Evolutionary conservation across 345 rosid genomes (phyloP).

Genomic region (Hevea brasiliensis): DNA sequence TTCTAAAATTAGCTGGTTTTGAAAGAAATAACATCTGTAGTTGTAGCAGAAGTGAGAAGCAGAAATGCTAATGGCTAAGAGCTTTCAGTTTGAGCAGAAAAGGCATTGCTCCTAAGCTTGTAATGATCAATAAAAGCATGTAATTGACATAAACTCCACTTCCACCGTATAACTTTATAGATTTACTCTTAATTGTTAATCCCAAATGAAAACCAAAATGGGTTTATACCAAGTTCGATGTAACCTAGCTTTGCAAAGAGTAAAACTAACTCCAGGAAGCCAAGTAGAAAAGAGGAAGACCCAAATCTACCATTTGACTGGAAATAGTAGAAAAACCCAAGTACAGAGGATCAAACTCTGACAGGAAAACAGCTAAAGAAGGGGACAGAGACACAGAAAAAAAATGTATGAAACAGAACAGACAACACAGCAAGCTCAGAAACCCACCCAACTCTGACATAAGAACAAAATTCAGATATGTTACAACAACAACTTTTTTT

Average conservation of each 20-base stretch:
- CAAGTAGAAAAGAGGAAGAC: too few species aligned
- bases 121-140: neutral
- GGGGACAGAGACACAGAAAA: neutral
- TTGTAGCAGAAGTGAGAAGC: neutral
- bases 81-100: neutral
- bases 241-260: too few species aligned
- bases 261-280: too few species aligned
- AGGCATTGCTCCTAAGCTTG: neutral
- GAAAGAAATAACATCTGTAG: neutral
- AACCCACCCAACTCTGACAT: constrained; percentile 29
- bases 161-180: too few species aligned
- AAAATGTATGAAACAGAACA: constrained; percentile 3
- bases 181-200: too few species aligned
- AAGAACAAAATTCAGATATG: constrained; percentile 1
- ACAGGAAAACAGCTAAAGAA: neutral
- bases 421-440: constrained; percentile 14
- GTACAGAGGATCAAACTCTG: neutral
- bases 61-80: neutral
- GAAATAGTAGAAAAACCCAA: too few species aligned
- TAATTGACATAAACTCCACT: neutral
- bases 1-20: neutral
- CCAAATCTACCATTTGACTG: too few species aligned
- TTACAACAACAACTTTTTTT: neutral
- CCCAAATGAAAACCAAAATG: too few species aligned
- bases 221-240: too few species aligned